These are phyloP conservation scores for Testicularia cyperi DNA, from an alignment of 1,284 basidiomycete species.

Conservation along the genomic window DNA sequence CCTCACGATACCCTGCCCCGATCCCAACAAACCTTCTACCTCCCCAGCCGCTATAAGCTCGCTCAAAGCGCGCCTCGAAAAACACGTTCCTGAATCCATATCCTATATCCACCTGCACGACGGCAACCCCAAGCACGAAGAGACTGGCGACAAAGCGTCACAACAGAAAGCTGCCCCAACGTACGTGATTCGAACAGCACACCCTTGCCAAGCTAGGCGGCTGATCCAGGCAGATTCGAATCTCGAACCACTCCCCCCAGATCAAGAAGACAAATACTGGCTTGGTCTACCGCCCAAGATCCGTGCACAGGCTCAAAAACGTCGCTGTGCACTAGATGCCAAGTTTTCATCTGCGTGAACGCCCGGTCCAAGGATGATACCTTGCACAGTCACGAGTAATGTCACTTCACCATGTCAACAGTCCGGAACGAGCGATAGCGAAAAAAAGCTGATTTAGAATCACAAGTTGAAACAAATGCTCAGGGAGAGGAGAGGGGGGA, in stretches of 20 bases:
- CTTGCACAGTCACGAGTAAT: too few species aligned
- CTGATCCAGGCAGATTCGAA: neutral
- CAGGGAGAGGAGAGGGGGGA: too few species aligned
- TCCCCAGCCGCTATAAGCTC: neutral
- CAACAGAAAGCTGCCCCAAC: neutral
- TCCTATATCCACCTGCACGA: constrained; percentile 15
- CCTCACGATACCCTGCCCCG: neutral
- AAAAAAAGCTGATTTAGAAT: too few species aligned
- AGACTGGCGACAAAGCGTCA: neutral
- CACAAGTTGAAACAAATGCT: too few species aligned
- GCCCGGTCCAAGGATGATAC: too few species aligned
- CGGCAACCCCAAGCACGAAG: too few species aligned
- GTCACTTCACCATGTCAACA: too few species aligned
- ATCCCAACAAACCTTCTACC: neutral
- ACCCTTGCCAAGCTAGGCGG: neutral
- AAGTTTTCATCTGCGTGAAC: too few species aligned
- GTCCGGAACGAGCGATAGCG: too few species aligned
- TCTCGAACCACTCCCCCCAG: too few species aligned
- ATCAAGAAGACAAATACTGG: constrained; percentile 14
- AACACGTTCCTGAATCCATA: constrained; percentile 13
- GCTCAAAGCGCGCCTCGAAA: constrained; percentile 23
- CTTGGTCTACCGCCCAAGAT: constrained; percentile 7
- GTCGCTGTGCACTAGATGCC: constrained; percentile 1
- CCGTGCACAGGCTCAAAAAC: constrained; percentile 1
- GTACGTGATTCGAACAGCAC: constrained; percentile 10